Evolutionary conservation across 257 asterid genomes (phyloP).

Genomic region (Solanum boliviense): DNA sequence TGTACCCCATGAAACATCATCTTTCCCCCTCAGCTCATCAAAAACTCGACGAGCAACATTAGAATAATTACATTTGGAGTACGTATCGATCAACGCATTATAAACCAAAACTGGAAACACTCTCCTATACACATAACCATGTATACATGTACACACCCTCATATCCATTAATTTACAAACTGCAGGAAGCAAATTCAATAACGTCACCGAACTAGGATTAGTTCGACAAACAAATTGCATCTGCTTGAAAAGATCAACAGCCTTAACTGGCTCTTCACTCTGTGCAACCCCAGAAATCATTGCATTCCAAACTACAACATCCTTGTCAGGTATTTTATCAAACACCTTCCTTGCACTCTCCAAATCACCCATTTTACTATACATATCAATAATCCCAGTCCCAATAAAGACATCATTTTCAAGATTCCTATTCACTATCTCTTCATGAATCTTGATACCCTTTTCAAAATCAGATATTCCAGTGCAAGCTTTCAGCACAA

Average conservation of each 20-base stretch:
- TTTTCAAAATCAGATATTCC: not conserved
- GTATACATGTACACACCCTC: slow-evolving; percentile 14
- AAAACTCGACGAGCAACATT: slow-evolving; percentile 11
- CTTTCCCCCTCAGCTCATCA: slow-evolving; percentile 5
- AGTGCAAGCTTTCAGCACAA: slow-evolving; percentile 34
- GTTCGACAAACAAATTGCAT: slow-evolving; percentile 18
- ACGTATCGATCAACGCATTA: slow-evolving; percentile 30
- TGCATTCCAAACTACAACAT: slow-evolving; percentile 30
- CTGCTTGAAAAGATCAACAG: slow-evolving; percentile 8
- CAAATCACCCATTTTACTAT: slow-evolving; percentile 22
- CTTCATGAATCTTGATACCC: slow-evolving; percentile 19
- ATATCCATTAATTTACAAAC: slow-evolving; percentile 18
- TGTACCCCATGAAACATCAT: slow-evolving; percentile 40
- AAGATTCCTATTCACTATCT: slow-evolving; percentile 4
- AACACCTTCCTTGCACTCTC: slow-evolving; percentile 14
- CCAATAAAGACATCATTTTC: slow-evolving; percentile 28
- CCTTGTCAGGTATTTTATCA: slow-evolving; percentile 26
- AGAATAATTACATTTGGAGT: slow-evolving; percentile 18
- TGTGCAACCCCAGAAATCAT: slow-evolving; percentile 26
- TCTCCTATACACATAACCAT: slow-evolving; percentile 31
- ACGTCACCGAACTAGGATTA: slow-evolving; percentile 21
- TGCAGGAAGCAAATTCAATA: slow-evolving; percentile 32
- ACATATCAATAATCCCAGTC: slow-evolving; percentile 26
- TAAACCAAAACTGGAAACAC: slow-evolving; percentile 17
- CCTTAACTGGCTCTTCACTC: slow-evolving; percentile 12